Conservation (phyloP, 2,329 filamentous ascomycete genomes). For the Epichloe aotearoae region DNA sequence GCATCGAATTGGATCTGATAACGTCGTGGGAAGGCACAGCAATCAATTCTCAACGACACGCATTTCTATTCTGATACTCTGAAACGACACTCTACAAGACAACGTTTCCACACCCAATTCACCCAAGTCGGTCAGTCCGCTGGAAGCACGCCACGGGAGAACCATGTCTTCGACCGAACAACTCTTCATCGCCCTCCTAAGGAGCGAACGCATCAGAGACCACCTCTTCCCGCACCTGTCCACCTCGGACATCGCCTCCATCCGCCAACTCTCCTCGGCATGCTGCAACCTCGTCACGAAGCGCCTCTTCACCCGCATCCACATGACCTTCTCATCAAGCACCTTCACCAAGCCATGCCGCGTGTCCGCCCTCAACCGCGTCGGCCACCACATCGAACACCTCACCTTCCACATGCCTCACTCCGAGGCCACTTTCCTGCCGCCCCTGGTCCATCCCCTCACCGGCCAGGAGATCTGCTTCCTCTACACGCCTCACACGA, state of each 20-base stretch:
- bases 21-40: neutral
- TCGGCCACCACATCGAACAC: slow-evolving; percentile 67
- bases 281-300: slow-evolving; percentile 58
- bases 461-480: slow-evolving; percentile 70
- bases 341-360: slow-evolving; percentile 64
- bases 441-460: slow-evolving; percentile 66
- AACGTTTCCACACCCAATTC: no score
- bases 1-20: neutral
- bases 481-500: slow-evolving; percentile 65
- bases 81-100: no score
- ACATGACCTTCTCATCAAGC: slow-evolving; percentile 57
- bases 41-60: no score
- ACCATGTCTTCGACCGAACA: slow-evolving; percentile 30
- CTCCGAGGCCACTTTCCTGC: slow-evolving; percentile 64
- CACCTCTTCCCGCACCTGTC: slow-evolving; percentile 35
- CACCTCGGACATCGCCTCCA: slow-evolving; percentile 38
- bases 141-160: no score
- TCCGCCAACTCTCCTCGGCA: slow-evolving; percentile 56
- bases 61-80: no score
- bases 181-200: slow-evolving; percentile 42
- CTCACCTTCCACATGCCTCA: slow-evolving; percentile 69
- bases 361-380: slow-evolving; percentile 59
- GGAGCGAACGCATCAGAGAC: slow-evolving; percentile 36
- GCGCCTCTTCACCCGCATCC: slow-evolving; percentile 54
- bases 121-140: no score